Percentiles rank a stretch among this genome's conserved stretches.
Evolutionary conservation across 2,329 filamentous ascomycete genomes (phyloP).

Genomic region (Pestalotiopsis sp.): DNA sequence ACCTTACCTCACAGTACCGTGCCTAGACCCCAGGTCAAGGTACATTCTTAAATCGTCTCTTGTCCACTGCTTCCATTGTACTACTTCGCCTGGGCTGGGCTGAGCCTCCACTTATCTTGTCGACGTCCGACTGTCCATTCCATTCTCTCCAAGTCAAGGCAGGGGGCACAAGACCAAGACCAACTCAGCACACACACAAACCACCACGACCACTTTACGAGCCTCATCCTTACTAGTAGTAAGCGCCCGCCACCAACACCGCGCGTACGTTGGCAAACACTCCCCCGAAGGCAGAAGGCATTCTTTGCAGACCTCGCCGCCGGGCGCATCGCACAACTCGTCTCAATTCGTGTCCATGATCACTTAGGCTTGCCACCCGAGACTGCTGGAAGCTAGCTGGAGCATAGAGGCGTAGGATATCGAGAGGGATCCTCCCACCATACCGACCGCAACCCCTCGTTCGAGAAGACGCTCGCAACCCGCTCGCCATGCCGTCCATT

Average conservation of each 20-base stretch:
- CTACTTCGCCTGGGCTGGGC: neutral
- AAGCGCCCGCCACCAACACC: constrained; percentile 13
- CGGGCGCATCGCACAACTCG: constrained; percentile 1
- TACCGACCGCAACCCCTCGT: constrained; percentile 1
- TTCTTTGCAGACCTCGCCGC: neutral
- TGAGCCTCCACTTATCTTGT: neutral
- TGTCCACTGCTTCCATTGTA: neutral
- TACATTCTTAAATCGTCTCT: neutral
- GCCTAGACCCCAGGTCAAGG: neutral
- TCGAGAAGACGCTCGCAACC: constrained; percentile 19
- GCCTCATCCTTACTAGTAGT: constrained; percentile 7
- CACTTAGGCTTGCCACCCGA: neutral
- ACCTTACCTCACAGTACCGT: no score
- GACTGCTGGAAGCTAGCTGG: constrained; percentile 10
- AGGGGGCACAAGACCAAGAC: constrained; percentile 4
- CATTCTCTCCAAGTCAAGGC: neutral
- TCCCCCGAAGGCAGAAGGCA: constrained; percentile 8
- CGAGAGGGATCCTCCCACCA: constrained; percentile 12
- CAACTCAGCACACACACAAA: neutral
- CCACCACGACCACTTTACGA: neutral
- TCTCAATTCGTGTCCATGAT: constrained; percentile 12
- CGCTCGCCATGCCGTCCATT: constrained; percentile 61
- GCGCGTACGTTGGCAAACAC: constrained; percentile 11
- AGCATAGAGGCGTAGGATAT: constrained; percentile 8
- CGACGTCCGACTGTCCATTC: neutral